Evolutionary conservation across 2,329 filamentous ascomycete species (phyloP), one percentile per base, ranked within the genome.

Genomic region (Colletotrichum phormii): DNA sequence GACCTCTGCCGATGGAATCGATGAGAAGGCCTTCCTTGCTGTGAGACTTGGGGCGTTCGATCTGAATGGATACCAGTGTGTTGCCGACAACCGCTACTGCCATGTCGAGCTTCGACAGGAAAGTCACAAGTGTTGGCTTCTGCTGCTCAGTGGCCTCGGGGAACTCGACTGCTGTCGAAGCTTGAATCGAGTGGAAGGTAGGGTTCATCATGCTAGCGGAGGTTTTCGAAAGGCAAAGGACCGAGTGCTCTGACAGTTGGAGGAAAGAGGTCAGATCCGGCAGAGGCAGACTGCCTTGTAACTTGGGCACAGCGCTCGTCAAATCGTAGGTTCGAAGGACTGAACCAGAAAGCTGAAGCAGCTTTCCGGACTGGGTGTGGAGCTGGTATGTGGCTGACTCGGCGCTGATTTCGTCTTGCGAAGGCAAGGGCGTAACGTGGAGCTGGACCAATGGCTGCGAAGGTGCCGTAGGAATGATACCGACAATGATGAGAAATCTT

Each of bases 1-100:
- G 83, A 3, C 92, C 93, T 72, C 91, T 91, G 1, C 93, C 92
- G 66, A 95, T 89, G 0, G 93, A 93, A 78, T 95, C 93, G 42
- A 94, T 92, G 31, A 95, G 83, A 8, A 94, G 84, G 9, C 92
- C 91, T 64, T 90, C 87, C 74, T 86, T 88, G 71, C 85, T 85
- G n/a, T 88, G 85, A 58, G 82, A 84, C 77, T 87, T 87, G 1
- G 90, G 90, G 2, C 88, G 87, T 77, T 92, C 90, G n/a, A 93
- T 83, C 77, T 95, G 93, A 64, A 95, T 86, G 1, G 90, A 92
- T 18, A 94, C 84, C 37, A 96, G 83, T 57, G 90, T 87, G 55
- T 89, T 88, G 37, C 89, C 89, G n/a, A 88, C 82, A 7, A 95
- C 82, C 3, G 89, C 92, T 24, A 94, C 87, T 5, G 89, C 90